Base-by-base conservation (phyloP, 345 rosid genomes). In the Tarenaya hassleriana region DNA sequence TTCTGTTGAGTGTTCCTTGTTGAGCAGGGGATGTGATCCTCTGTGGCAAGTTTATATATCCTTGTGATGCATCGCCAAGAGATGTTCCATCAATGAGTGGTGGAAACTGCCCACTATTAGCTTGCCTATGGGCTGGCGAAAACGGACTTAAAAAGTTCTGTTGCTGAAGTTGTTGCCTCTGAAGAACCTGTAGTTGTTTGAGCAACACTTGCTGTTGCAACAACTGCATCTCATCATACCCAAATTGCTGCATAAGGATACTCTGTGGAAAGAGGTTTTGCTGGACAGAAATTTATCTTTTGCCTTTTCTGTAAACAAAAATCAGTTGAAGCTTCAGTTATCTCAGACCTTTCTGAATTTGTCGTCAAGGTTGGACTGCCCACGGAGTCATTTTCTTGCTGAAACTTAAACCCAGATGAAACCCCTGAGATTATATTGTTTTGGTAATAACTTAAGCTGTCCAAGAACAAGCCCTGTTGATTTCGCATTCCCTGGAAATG, bases 181-280 rank as follows among this genome's bases (percentile, higher is more conserved):
- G 89, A 68, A 75, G 56, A 65, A 81, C 95, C 63, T 77, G 91
- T 63, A 81, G 63, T 62, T 86, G 77, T 73, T 80, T 80, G 59
- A 80, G 44, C 77, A 82, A 71, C 47, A 78, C 31, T 24, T 86
- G 83, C 62, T 82, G 88, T 68, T 82, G 95, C 69, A 78, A 44
- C 46, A 80, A 62, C 56, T 78, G 90, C 78, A 75, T 72, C 49
- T 80, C 90, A 62, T 54, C 75, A 41, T 67, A 47, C 34, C 78
- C 75, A 59, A 83, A 60, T 65, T 76, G 89, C 67, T 85, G 89
- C 78, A 69, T 78, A 17, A 39, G 54, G 15, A 32, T 32, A 62
- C 68, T 55, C 47, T 62, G 74, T 52, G 54, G 35, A 59, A 51
- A 50, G 47, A 62, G 50, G 10, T 65, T 41, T 44, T 69, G 74